Base-by-base conservation (phyloP, 2,329 filamentous ascomycete genomes). In the Zarea fungicola region DNA sequence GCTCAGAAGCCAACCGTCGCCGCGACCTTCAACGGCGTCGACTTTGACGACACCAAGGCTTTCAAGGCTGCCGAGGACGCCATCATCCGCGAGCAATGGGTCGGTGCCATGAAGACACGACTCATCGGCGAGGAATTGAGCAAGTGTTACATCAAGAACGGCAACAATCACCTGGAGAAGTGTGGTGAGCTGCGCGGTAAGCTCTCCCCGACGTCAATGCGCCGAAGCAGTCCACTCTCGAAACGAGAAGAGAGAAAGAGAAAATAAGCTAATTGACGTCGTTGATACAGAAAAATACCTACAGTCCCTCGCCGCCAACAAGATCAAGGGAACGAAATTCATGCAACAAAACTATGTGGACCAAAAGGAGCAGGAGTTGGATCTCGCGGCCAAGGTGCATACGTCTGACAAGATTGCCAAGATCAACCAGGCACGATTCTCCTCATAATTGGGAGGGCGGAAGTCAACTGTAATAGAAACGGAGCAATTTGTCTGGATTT, bases 101-200 rank as follows among this genome's bases (percentile, higher is more conserved):
- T 93, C 52, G 83, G 82, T 66, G 84, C 85, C 66, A 93, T 93
- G 88, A 93, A 91, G 88, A 86, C 85, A 50, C 78, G 88, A 53
- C 72, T 93, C 55, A 86, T 93, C 48, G 76, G 86, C 55, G 85
- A 92, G 66, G 88, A 93, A 75, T 74, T 93, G 73, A 78, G 84
- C 69, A 92, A 89, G 74, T 93, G 88, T 75, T 93, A 93, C 71
- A 81, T 83, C 69, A 77, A 81, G 58, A 86, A 93, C 71, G 89
- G 88, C 49, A 86, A 91, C 57, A 93, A 93, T 69, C 88, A 93
- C 67, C 70, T 93, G 66, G 88, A 92, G 77, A 93, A 92, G 73
- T 93, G 88, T 68, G 87, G 87, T 56, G 74, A 79, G 61, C 68
- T 92, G 69, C 78, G 88, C 85, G 87, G 88, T 93, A 67, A 76